Evolutionary conservation across 1,139 yeast species (phyloP).

Genomic region (Magnusiomyces suaveolens): DNA sequence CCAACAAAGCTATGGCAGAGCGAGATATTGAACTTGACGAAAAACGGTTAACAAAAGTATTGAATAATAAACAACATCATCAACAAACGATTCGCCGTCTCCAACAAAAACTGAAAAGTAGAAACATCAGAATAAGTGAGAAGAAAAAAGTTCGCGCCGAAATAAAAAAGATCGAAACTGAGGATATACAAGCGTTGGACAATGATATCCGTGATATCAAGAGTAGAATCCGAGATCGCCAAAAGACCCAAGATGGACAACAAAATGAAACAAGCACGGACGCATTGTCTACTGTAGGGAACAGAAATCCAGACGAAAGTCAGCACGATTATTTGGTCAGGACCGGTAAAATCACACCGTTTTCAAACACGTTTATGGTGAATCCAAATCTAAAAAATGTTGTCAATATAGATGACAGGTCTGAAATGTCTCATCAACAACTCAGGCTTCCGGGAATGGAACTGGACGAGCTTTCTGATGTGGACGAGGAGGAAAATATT

Average conservation of each 20-base stretch:
- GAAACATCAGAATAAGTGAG: slow-evolving; percentile 58
- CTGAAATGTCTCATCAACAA: slow-evolving; percentile 35
- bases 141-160: slow-evolving; percentile 48
- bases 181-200: slow-evolving; percentile 45
- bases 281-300: no score
- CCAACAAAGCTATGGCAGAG: slow-evolving; percentile 49
- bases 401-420: neutral
- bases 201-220: slow-evolving; percentile 61
- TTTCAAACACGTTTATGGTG: slow-evolving; percentile 55
- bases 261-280: slow-evolving; percentile 37
- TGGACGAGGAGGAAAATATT: slow-evolving; percentile 21
- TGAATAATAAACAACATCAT: slow-evolving; percentile 34
- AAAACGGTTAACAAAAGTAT: slow-evolving; percentile 61
- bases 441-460: slow-evolving; percentile 38
- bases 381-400: slow-evolving; percentile 12
- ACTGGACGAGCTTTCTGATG: slow-evolving; percentile 22
- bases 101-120: slow-evolving; percentile 41
- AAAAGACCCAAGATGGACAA: slow-evolving; percentile 7
- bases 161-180: slow-evolving; percentile 41
- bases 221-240: slow-evolving; percentile 38
- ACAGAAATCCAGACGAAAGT: no score
- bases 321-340: slow-evolving; percentile 73
- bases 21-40: slow-evolving; percentile 66
- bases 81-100: slow-evolving; percentile 39
- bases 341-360: slow-evolving; percentile 91